Conservation (phyloP, 116 monocot species). For the Phalaenopsis hybrid region DNA sequence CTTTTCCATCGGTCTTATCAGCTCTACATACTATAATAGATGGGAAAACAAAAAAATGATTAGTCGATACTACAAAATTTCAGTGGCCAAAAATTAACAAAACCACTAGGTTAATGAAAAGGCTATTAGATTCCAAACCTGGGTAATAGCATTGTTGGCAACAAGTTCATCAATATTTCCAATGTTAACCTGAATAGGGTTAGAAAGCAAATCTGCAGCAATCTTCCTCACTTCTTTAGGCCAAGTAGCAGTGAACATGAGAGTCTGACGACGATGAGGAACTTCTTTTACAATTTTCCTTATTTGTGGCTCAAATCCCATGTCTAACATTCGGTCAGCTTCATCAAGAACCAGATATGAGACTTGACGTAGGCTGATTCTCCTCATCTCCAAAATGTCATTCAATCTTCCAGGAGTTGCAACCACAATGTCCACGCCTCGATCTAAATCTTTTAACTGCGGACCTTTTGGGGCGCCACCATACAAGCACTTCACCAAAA, state of each 20-base stretch:
- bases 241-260: slow-evolving; percentile 57
- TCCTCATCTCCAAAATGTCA: slow-evolving; percentile 52
- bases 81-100: background rate
- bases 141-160: slow-evolving; percentile 50
- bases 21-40: slow-evolving; percentile 35
- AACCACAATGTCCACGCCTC: slow-evolving; percentile 45
- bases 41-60: background rate
- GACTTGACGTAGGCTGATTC: slow-evolving; percentile 30
- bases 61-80: background rate
- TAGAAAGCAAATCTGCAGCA: slow-evolving; percentile 33
- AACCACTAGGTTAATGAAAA: background rate
- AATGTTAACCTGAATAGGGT: slow-evolving; percentile 41
- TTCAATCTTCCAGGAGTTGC: slow-evolving; percentile 57
- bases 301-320: slow-evolving; percentile 63
- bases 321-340: slow-evolving; percentile 55
- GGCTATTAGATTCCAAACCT: slow-evolving; percentile 4
- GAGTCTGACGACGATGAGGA: slow-evolving; percentile 36
- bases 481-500: slow-evolving; percentile 38
- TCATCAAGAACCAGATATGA: slow-evolving; percentile 53
- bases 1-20: slow-evolving; percentile 39
- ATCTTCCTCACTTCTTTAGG: slow-evolving; percentile 41
- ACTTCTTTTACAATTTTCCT: slow-evolving; percentile 45
- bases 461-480: slow-evolving; percentile 55
- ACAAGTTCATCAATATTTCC: slow-evolving; percentile 36
- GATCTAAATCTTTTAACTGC: slow-evolving; percentile 36